Evolutionary conservation across 768 basidiomycete species (phyloP).

Genomic region (Gloeostereum incarnatum): DNA sequence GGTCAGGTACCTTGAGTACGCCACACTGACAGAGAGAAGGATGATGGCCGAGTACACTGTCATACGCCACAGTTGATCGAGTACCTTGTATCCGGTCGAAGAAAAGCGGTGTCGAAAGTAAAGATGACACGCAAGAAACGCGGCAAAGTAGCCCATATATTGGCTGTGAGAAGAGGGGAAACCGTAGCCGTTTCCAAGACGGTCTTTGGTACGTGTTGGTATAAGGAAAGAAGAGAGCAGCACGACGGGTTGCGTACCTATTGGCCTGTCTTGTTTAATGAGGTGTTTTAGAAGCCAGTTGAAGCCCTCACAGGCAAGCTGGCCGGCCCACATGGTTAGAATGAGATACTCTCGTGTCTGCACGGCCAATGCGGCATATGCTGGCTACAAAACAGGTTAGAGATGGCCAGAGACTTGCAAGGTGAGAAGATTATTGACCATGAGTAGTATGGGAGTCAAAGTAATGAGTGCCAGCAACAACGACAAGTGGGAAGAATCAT

Average conservation of each 20-base stretch:
- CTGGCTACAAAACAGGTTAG: constrained; percentile 37
- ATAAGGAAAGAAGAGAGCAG: too few relatives aligned
- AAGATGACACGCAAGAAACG: constrained; percentile 69
- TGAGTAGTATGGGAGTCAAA: constrained; percentile 60
- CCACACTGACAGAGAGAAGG: constrained; percentile 54
- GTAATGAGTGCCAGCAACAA: constrained; percentile 53
- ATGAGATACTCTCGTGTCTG: constrained; percentile 75
- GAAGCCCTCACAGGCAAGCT: constrained; percentile 59
- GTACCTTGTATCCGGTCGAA: constrained; percentile 34
- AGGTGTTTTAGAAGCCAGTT: constrained; percentile 62
- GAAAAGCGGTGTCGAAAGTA: constrained; percentile 59
- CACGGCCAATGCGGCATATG: constrained; percentile 67
- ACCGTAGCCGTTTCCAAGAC: constrained; percentile 65
- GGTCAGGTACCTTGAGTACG: constrained; percentile 61
- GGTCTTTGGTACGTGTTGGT: constrained; percentile 23
- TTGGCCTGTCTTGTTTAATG: constrained; percentile 62
- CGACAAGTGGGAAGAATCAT: constrained; percentile 50
- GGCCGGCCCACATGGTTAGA: constrained; percentile 79
- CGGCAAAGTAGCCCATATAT: constrained; percentile 81
- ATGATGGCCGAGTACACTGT: constrained; percentile 39
- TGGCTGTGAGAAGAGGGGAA: constrained; percentile 88
- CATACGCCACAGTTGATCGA: constrained; percentile 44
- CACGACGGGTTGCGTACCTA: constrained; percentile 37
- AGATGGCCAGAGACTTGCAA: not conserved
- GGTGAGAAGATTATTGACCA: constrained; percentile 31